Percentiles rank a stretch among this genome's conserved stretches.
Conservation (phyloP, 2,329 filamentous ascomycete species). For the Fusarium subglutinans region DNA sequence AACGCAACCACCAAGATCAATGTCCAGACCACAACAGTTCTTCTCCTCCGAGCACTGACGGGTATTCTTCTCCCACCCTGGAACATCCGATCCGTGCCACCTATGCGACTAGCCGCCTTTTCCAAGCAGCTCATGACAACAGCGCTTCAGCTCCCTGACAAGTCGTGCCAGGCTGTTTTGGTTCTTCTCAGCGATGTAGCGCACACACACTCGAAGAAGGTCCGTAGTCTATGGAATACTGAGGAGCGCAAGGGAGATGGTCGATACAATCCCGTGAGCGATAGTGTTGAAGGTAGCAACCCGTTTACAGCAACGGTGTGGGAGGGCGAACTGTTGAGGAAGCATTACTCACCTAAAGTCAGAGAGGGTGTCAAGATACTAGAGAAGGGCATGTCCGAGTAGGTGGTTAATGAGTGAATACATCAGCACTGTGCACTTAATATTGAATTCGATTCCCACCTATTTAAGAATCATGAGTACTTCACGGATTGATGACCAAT, state of each 20-base stretch:
- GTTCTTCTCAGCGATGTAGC: slow-evolving; percentile 81
- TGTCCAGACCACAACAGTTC: slow-evolving; percentile 91
- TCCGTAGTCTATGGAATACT: slow-evolving; percentile 89
- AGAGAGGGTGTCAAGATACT: slow-evolving; percentile 76
- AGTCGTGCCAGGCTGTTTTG: slow-evolving; percentile 82
- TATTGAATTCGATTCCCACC: neutral
- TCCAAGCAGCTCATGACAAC: slow-evolving; percentile 88
- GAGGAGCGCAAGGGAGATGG: slow-evolving; percentile 95
- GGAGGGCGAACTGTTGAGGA: slow-evolving; percentile 88
- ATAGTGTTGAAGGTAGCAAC: slow-evolving; percentile 85
- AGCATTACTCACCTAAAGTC: slow-evolving; percentile 88
- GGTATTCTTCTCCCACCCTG: slow-evolving; percentile 81
- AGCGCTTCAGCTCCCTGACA: slow-evolving; percentile 88
- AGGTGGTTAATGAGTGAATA: slow-evolving; percentile 13
- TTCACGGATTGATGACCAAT: neutral
- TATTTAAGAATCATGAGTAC: neutral
- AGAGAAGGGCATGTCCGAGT: slow-evolving; percentile 69
- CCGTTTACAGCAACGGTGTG: slow-evolving; percentile 90
- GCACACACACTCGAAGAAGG: slow-evolving; percentile 82
- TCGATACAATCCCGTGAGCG: slow-evolving; percentile 77
- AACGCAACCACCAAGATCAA: slow-evolving; percentile 76
- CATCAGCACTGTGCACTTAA: neutral
- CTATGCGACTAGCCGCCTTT: slow-evolving; percentile 88
- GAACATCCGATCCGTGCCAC: slow-evolving; percentile 78
- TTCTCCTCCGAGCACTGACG: slow-evolving; percentile 87